Evolutionary conservation across 2,329 filamentous ascomycete genomes (phyloP).

Genomic region (Chaetoscypha palmicola): DNA sequence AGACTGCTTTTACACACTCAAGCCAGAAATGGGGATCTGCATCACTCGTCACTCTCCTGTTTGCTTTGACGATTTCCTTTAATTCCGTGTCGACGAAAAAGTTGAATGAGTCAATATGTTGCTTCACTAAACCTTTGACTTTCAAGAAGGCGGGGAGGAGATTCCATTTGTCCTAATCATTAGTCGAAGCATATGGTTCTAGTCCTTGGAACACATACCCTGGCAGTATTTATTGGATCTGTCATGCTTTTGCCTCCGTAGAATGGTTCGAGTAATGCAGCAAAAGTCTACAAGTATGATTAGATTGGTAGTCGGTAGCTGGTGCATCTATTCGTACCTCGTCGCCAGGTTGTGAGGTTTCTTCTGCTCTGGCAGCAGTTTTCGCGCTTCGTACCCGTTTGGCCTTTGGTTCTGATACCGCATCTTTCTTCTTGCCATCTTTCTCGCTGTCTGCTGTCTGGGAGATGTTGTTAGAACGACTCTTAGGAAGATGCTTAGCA

Average conservation of each 20-base stretch:
- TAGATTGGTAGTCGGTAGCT: background rate
- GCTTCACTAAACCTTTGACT: slow-evolving; percentile 91
- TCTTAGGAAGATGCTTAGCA: background rate
- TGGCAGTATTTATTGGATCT: slow-evolving; percentile 62
- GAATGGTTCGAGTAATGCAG: slow-evolving; percentile 60
- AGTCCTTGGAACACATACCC: no score
- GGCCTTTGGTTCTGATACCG: slow-evolving; percentile 3
- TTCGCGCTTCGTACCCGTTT: slow-evolving; percentile 25
- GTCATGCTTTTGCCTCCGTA: slow-evolving; percentile 62
- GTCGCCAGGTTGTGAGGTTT: slow-evolving; percentile 16
- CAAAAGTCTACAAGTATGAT: slow-evolving; percentile 40
- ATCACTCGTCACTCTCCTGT: slow-evolving; percentile 82
- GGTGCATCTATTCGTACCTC: slow-evolving; percentile 18
- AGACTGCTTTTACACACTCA: slow-evolving; percentile 50
- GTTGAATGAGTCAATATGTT: slow-evolving; percentile 87
- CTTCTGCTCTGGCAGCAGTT: slow-evolving; percentile 14
- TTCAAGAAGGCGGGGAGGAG: slow-evolving; percentile 95
- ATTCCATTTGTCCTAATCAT: slow-evolving; percentile 95
- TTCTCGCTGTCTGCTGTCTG: slow-evolving; percentile 2
- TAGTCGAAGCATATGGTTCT: no score
- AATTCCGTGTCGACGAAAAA: slow-evolving; percentile 96
- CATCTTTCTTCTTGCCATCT: background rate
- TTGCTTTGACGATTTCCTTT: slow-evolving; percentile 92
- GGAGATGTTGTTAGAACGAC: background rate
- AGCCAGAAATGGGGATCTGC: slow-evolving; percentile 90